phyloP scores from a whole-genome alignment of 2,329 filamentous ascomycete genomes.

The Nothophaeocryptopus gaeumannii region DNA sequence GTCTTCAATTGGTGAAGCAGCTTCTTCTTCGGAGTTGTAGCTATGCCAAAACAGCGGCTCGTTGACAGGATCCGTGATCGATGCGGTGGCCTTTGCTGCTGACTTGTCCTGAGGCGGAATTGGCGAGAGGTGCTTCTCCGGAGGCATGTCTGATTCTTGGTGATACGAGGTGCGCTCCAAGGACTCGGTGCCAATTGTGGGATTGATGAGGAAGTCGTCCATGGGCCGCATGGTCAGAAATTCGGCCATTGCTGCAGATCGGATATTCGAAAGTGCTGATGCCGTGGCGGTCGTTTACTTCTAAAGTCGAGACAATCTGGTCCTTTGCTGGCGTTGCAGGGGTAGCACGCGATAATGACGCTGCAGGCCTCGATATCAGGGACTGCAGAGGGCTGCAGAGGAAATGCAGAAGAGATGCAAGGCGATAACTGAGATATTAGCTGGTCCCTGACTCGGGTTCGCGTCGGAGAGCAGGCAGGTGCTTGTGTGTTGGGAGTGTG shows the following conservation, averaged over 20 bases:
- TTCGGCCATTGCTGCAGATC: slow-evolving; percentile 12
- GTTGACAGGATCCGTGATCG: slow-evolving; percentile 10
- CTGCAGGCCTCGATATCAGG: slow-evolving; percentile 21
- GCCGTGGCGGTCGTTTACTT: slow-evolving; percentile 1
- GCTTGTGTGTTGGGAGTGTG: background rate
- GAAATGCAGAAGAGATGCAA: slow-evolving; percentile 7
- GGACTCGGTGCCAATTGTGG: slow-evolving; percentile 13
- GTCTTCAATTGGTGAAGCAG: slow-evolving; percentile 26
- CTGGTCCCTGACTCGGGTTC: slow-evolving; percentile 2
- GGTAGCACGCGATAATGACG: slow-evolving; percentile 22
- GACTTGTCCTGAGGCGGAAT: background rate
- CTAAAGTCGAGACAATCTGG: slow-evolving; percentile 7
- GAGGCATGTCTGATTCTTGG: slow-evolving; percentile 5
- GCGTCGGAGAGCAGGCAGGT: slow-evolving; percentile 1
- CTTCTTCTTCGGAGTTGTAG: slow-evolving; percentile 34
- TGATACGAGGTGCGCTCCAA: background rate
- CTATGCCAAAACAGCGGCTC: slow-evolving; percentile 19
- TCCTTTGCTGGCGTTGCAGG: slow-evolving; percentile 3
- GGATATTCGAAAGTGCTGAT: background rate
- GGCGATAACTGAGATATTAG: slow-evolving; percentile 13
- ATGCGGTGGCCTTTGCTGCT: background rate
- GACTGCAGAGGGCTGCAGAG: slow-evolving; percentile 9
- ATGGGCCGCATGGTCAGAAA: slow-evolving; percentile 15
- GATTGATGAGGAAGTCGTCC: slow-evolving; percentile 25
- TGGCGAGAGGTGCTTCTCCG: slow-evolving; percentile 6